Evolutionary conservation across 2,329 filamentous ascomycete species (phyloP), one percentile per base, ranked within the genome.

Genomic region (Scopulariopsis brevicaulis): DNA sequence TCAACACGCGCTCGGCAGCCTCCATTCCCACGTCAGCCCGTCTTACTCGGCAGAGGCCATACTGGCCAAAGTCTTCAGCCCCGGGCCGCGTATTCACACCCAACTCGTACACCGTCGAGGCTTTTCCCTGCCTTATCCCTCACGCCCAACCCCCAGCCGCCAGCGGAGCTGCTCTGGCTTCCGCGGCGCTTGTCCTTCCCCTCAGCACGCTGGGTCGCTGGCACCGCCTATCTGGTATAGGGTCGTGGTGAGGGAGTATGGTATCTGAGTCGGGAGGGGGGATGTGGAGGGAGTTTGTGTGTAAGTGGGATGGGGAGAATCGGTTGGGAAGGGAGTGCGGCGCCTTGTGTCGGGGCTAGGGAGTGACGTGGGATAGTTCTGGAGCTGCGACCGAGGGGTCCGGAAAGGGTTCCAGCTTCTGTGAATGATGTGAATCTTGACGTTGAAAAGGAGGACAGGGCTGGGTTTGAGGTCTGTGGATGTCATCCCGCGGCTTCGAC

Each of bases 201-300:
- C 63, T 64, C n/a, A n/a, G 20, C 66, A 71, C 34, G 64, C 68
- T 11, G 65, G 66, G 35, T 71, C 70, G 4, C 59, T 73, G 48
- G 65, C 71, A n/a, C 63, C 69, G 53, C 64, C 73, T 20, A 73
- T 73, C 53, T 66, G 69, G 11, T 73, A 71, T 57, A 69, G 66
- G 3, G 65, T 63, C 25, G 59, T 73, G 46, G 71, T 73, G 64
- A 67, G 68, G 37, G 67, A 67, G 58, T 70, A 68, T 59, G 70
- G 71, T 61, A 63, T 66, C 46, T 59, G 73, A 15, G 60, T 63
- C 54, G 65, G 66, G 20, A 61, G 61, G 18, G 58, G 62, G 18
- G 58, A 25, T 7, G 28, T n/a, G n/a, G n/a, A n/a, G n/a, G n/a
- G n/a, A n/a, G n/a, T n/a, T n/a, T n/a, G n/a, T n/a, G n/a, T n/a